These are phyloP conservation scores for Ogataea pini DNA, from an alignment of 805 yeast genomes.

Conservation along the genomic window DNA sequence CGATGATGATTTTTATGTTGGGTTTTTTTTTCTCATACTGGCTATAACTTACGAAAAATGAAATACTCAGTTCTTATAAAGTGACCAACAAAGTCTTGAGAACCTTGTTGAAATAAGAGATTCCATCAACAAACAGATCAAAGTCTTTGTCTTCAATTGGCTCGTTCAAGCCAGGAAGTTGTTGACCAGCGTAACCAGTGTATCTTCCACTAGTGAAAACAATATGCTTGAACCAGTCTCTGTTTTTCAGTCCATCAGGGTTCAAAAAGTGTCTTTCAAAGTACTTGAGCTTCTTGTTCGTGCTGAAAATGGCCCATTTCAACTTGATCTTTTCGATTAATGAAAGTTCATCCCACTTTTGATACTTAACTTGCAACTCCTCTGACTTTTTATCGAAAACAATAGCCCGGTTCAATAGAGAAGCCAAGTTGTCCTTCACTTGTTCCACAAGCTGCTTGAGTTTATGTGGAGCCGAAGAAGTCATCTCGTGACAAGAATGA, in stretches of 20 bases:
- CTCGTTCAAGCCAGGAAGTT: constrained; percentile 56
- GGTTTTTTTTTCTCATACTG: background rate
- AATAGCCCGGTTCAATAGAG: constrained; percentile 25
- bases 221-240: constrained; percentile 60
- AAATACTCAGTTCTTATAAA: constrained; percentile 1
- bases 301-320: constrained; percentile 24
- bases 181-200: constrained; percentile 62
- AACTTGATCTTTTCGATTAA: constrained; percentile 32
- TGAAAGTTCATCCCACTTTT: constrained; percentile 27
- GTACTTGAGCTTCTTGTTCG: constrained; percentile 42
- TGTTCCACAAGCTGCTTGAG: constrained; percentile 30
- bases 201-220: constrained; percentile 60
- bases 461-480: background rate
- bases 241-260: constrained; percentile 48
- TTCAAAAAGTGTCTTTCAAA: constrained; percentile 50
- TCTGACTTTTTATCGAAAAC: constrained; percentile 30
- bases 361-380: constrained; percentile 25
- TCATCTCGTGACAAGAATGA: background rate
- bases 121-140: constrained; percentile 33
- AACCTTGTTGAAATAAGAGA: constrained; percentile 21
- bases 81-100: constrained; percentile 12
- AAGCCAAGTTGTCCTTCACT: constrained; percentile 30
- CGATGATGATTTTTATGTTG: background rate
- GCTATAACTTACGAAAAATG: background rate
- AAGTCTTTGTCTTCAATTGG: constrained; percentile 49